Evolutionary conservation across 495 filamentous ascomycete genomes (phyloP), one percentile per base, ranked within the genome.

Genomic region (Sordaria brevicollis): DNA sequence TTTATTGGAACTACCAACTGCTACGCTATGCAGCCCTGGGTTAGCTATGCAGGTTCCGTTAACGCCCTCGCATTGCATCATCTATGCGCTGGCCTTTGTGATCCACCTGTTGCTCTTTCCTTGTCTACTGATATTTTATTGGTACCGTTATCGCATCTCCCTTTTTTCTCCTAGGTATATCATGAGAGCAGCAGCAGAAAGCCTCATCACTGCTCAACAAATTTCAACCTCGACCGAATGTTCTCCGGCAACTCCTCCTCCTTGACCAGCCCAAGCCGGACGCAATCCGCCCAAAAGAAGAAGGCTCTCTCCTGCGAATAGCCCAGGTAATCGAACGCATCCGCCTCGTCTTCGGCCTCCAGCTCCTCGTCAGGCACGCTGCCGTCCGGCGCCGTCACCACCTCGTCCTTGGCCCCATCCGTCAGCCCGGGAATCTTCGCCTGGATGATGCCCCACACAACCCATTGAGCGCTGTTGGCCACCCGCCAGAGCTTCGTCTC

Each of bases 391-490:
- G 54, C 35, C 25, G 68, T 66, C 1, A 65, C 72, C 11, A 65
- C 74, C 29, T 66, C 41, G 25, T 75, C 67, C 2, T 73, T 74
- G 6, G n/a, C 65, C 11, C 8, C 70, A 9, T 74, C 38, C 31
- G 82, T 79, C 62, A 83, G 72, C 5, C 87, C 93, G 0, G 91
- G 86, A 6, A 93, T 83, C 76, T 94, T 94, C 33, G 95, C 94
- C 81, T 98, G 96, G 67, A 98, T 90, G 65, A 97, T 92, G 34
- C 95, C 95, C 95, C 96, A 99, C 2, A 92, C 91, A 33, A 93
- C 88, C 96, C 96, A 99, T 77, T 93, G 89, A 2, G 92, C 94
- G 21, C 90, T 91, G 77, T 93, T 93, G 4, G 93, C 91, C 3
- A 91, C 84, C 5, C 94, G 87, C 96, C 96, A 99, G 43, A 94